These are phyloP conservation scores for Ustilago crameri DNA, from an alignment of 1,284 basidiomycete genomes.

Conservation along the genomic window DNA sequence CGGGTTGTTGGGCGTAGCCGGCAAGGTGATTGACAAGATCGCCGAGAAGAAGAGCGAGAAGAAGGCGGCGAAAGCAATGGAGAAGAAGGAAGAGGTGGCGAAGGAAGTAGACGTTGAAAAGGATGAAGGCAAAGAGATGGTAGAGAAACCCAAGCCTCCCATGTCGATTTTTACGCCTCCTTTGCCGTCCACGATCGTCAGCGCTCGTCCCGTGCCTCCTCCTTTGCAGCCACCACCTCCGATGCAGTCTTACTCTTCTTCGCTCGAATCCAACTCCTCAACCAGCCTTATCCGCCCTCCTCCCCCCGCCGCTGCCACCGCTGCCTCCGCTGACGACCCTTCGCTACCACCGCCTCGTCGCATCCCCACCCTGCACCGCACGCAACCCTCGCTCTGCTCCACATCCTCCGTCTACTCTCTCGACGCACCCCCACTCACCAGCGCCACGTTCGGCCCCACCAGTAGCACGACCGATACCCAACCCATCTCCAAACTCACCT, in stretches of 20 bases:
- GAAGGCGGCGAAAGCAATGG: background rate
- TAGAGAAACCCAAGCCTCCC: background rate
- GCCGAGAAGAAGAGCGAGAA: conserved; percentile 4
- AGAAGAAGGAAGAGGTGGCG: background rate
- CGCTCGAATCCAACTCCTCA: background rate
- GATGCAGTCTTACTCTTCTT: background rate
- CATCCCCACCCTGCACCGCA: background rate
- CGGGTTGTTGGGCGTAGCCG: conserved; percentile 1
- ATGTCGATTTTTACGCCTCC: conserved; percentile 20
- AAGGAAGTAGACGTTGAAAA: conserved; percentile 1
- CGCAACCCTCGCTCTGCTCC: conserved; percentile 1
- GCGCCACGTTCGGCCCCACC: background rate
- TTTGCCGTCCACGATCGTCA: conserved; percentile 22
- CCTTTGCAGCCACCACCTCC: background rate
- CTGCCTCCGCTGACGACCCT: background rate
- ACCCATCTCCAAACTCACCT: background rate
- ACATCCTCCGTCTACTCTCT: background rate
- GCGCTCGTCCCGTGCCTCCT: background rate
- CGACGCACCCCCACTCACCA: background rate
- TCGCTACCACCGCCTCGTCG: conserved; percentile 3
- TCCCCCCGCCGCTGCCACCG: background rate
- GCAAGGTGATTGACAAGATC: conserved; percentile 1
- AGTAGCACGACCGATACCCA: background rate
- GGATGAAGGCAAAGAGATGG: background rate
- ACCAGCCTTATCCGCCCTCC: background rate